Evolutionary conservation across 73 alveolate species (phyloP).

Genomic region (Paramecium biaurelia): DNA sequence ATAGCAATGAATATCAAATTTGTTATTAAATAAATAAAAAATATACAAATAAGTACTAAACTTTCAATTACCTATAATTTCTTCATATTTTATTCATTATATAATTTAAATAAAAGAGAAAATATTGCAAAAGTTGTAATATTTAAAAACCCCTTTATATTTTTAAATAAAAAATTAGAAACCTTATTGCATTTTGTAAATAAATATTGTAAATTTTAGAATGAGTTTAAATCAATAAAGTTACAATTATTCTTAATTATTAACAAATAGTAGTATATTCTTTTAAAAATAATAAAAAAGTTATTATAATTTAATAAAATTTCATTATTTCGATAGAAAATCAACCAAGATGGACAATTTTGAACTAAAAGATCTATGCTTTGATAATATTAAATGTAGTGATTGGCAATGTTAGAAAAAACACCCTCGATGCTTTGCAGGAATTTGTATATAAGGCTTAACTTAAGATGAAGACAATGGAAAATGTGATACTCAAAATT

Average conservation of each 20-base stretch:
- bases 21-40: neutral
- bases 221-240: too few species aligned
- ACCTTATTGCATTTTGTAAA: too few species aligned
- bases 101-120: conserved; percentile 26
- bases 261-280: neutral
- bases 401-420: neutral
- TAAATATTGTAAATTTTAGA: too few species aligned
- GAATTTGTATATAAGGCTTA: neutral
- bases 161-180: conserved; percentile 82
- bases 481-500: neutral
- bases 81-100: neutral
- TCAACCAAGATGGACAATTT: neutral
- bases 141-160: conserved; percentile 36
- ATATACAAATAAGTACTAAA: neutral
- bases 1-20: neutral
- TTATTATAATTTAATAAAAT: too few species aligned
- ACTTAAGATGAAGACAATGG: neutral
- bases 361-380: neutral
- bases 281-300: too few species aligned
- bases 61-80: neutral
- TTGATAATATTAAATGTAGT: neutral
- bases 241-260: conserved; percentile 69
- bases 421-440: conserved; percentile 18
- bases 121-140: conserved; percentile 57
- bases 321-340: neutral